These are phyloP conservation scores for Selaginella tamariscina DNA, from an alignment of 75 land plant genomes.

Conservation along the genomic window DNA sequence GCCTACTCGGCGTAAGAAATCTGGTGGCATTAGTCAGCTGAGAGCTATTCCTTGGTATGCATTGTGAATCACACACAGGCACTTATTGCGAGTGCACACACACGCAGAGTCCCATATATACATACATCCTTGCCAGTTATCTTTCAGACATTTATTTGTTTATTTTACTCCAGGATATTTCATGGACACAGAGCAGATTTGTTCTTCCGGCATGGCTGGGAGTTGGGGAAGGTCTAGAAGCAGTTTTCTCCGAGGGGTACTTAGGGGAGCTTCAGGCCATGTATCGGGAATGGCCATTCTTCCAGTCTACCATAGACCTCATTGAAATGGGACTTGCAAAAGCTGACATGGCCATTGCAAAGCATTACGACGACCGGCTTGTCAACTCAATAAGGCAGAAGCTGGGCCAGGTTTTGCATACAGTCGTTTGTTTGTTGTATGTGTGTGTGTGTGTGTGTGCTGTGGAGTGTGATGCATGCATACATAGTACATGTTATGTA, in stretches of 20 bases:
- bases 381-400: slow-evolving; percentile 49
- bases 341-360: slow-evolving; percentile 74
- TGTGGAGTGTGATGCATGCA: too few species aligned
- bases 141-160: too few species aligned
- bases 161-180: too few species aligned
- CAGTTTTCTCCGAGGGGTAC: slow-evolving; percentile 55
- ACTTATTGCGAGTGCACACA: too few species aligned
- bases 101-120: too few species aligned
- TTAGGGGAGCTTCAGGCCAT: slow-evolving; percentile 56
- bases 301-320: slow-evolving; percentile 80
- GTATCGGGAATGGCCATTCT: slow-evolving; percentile 97
- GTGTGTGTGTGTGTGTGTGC: too few species aligned
- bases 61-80: too few species aligned
- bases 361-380: slow-evolving; percentile 79
- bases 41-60: slow-evolving; percentile 97
- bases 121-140: too few species aligned
- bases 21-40: slow-evolving; percentile 66
- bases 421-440: too few species aligned
- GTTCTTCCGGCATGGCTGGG: slow-evolving; percentile 97
- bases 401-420: too few species aligned
- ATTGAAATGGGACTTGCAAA: slow-evolving; percentile 94
- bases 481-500: too few species aligned
- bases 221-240: slow-evolving; percentile 70
- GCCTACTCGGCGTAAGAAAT: slow-evolving; percentile 60
- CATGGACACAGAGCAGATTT: slow-evolving; percentile 95